Evolutionary conservation across 768 basidiomycete genomes (phyloP), one percentile per base, ranked within the genome.

Genomic region (Panus rudis): DNA sequence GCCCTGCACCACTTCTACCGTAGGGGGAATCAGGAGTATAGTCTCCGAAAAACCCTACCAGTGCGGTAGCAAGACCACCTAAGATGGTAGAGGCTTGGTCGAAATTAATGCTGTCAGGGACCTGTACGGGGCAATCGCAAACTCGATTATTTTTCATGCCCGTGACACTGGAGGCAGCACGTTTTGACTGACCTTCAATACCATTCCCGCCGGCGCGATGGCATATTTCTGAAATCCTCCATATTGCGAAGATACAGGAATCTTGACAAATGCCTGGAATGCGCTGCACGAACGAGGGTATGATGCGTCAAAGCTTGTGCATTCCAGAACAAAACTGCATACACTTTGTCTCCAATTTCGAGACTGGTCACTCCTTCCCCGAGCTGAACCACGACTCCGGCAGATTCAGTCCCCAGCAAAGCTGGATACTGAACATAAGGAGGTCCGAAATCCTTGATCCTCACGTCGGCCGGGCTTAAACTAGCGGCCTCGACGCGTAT

Each of bases 401-500:
- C 61, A 23, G 26, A 44, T 37, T 55, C 51, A 1, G 41, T 32
- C 7, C 54, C 51, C 6, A 50, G 37, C 3, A 55, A 21, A 27
- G 42, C 53, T 13, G 68, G 71, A 48, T 48, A 62, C 2, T 45
- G 35, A 4, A 63, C 46, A 14, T 66, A 37, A 35, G 63, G 60
- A 1, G 6, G 7, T 4, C 30, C 30, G 30, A 10, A 42, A 4
- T 4, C 30, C 17, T 42, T 28, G 30, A 42, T 34, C 30, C 35
- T 42, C 41, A 28, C 31, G 41, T 42, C 41, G 30, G 25, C 41
- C 6, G 41, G 41, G 31, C 35, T 42, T 4, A 42, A 56, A 2
- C 70, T 67, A 0, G 72, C 65, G 4, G 76, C 63, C 32, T 65
- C 58, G 42, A 76, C 55, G 53, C 68, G 68, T 52, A 77, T 56